Percentiles rank a stretch among this genome's conserved stretches.
Evolutionary conservation across 2,329 filamentous ascomycete species (phyloP).

Genomic region (Aureobasidium sp.): DNA sequence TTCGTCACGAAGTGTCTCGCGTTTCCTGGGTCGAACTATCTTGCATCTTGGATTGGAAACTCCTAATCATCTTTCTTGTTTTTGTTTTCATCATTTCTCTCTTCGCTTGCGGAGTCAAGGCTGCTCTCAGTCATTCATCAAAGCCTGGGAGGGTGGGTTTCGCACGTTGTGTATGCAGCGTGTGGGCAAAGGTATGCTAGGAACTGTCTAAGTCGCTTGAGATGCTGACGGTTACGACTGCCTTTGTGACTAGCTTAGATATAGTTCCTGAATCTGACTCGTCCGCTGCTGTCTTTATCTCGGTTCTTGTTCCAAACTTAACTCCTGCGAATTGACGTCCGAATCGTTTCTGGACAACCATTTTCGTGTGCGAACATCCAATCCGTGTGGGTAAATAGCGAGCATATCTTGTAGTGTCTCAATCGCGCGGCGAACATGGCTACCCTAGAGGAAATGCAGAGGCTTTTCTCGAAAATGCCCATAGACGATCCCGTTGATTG

Average conservation of each 20-base stretch:
- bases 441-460: background rate
- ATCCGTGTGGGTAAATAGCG: no score
- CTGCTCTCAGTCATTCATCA: background rate
- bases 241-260: background rate
- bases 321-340: no score
- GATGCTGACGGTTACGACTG: background rate
- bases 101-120: background rate
- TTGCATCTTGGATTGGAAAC: background rate
- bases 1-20: constrained; percentile 6
- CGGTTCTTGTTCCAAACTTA: no score
- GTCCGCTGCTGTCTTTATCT: background rate
- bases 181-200: constrained; percentile 3
- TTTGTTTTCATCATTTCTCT: background rate
- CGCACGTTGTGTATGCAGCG: background rate
- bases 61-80: background rate
- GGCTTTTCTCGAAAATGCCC: background rate
- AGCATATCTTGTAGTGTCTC: no score
- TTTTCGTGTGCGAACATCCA: no score
- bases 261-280: background rate
- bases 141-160: constrained; percentile 13
- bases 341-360: no score
- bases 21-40: background rate
- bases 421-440: background rate
- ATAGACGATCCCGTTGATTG: background rate
- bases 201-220: background rate